phyloP scores from a whole-genome alignment of 805 yeast genomes.

The Suhomyces prunicola region DNA sequence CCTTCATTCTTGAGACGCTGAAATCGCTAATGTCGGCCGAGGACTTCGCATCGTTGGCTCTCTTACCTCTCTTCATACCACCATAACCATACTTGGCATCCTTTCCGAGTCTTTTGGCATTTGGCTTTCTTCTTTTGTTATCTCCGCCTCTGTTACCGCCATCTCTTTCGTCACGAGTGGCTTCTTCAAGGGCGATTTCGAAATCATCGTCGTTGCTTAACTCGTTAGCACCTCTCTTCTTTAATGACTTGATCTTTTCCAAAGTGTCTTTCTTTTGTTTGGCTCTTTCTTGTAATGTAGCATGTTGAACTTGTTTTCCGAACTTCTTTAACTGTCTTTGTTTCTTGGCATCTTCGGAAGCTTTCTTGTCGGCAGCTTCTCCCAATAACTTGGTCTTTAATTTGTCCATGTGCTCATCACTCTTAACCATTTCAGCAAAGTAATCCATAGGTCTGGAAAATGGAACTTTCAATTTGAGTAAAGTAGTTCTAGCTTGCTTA shows the following conservation, averaged over 20 bases:
- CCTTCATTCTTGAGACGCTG: constrained; percentile 48
- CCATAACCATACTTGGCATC: constrained; percentile 73
- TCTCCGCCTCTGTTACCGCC: constrained; percentile 38
- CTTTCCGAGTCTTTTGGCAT: constrained; percentile 66
- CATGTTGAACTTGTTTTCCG: constrained; percentile 95
- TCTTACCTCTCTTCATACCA: constrained; percentile 71
- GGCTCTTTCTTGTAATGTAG: constrained; percentile 88
- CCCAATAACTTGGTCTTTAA: constrained; percentile 75
- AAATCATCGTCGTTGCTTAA: constrained; percentile 68
- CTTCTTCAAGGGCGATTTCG: constrained; percentile 90
- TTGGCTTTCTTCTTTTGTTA: constrained; percentile 54
- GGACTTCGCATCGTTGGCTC: constrained; percentile 70
- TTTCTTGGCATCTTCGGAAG: constrained; percentile 87
- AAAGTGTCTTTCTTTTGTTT: constrained; percentile 87
- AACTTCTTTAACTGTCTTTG: constrained; percentile 94
- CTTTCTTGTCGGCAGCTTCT: constrained; percentile 82
- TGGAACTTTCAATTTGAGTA: constrained; percentile 71
- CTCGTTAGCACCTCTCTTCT: constrained; percentile 80
- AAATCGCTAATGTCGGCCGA: constrained; percentile 65
- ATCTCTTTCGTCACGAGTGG: constrained; percentile 49
- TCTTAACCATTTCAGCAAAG: constrained; percentile 98
- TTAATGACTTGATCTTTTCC: constrained; percentile 86
- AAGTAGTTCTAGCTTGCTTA: constrained; percentile 60
- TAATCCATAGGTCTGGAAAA: constrained; percentile 92
- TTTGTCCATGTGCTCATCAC: constrained; percentile 97